Percentiles rank a stretch among this genome's conserved stretches.
Evolutionary conservation across 345 rosid genomes (phyloP).

Genomic region (Excoecaria cochinchinensis): DNA sequence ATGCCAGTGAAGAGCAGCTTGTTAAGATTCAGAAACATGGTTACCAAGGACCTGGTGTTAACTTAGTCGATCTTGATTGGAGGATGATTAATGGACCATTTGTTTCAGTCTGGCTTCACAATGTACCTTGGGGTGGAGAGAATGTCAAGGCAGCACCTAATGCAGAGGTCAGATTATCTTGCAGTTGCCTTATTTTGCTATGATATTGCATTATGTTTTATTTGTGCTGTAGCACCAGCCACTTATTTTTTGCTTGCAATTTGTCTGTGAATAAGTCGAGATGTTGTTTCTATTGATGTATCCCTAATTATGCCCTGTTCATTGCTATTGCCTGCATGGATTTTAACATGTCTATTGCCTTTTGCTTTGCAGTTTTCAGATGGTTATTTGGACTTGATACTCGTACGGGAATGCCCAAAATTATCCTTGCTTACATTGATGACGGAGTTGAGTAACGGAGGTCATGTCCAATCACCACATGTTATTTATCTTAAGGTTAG

Average conservation of each 20-base stretch:
- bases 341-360: conserved; percentile 4
- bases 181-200: neutral
- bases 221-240: no score
- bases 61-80: conserved; percentile 55
- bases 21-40: conserved; percentile 30
- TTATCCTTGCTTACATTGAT: conserved; percentile 57
- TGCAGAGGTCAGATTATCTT: conserved; percentile 67
- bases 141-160: conserved; percentile 83
- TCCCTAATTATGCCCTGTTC: no score
- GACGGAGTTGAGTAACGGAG: conserved; percentile 61
- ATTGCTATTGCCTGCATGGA: neutral
- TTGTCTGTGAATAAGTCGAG: no score
- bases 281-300: no score
- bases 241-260: no score
- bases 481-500: conserved; percentile 71
- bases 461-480: conserved; percentile 69
- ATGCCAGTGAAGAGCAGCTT: conserved; percentile 30
- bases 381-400: conserved; percentile 81
- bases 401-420: conserved; percentile 62
- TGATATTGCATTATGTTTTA: no score
- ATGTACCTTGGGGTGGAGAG: conserved; percentile 94
- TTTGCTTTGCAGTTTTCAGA: conserved; percentile 70
- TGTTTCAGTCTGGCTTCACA: conserved; percentile 94
- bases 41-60: conserved; percentile 66
- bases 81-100: conserved; percentile 86